Evolutionary conservation across 352 stramenopile species (phyloP).

Genomic region (Plasmopara viticola): DNA sequence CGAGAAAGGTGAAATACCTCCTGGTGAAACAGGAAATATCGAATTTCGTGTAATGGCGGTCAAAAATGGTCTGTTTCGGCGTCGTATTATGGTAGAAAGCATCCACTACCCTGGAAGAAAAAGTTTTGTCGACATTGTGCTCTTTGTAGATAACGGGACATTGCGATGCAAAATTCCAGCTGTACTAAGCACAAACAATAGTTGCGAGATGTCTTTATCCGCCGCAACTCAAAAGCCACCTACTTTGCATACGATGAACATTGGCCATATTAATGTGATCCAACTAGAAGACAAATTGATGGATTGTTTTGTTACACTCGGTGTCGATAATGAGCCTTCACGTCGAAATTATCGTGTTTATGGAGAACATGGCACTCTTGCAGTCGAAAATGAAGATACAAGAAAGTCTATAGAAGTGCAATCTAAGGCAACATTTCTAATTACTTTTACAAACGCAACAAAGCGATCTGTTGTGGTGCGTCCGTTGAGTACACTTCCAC

Average conservation of each 20-base stretch:
- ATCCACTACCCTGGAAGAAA: constrained; percentile 77
- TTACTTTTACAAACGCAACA: constrained; percentile 56
- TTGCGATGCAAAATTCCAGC: constrained; percentile 37
- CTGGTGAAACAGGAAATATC: constrained; percentile 48
- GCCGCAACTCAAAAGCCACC: constrained; percentile 3
- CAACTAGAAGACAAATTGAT: constrained; percentile 60
- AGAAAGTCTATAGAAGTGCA: not conserved
- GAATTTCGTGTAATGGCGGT: constrained; percentile 61
- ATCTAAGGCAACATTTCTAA: constrained; percentile 20
- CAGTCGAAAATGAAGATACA: constrained; percentile 6
- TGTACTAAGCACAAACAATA: not conserved
- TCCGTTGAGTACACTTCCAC: constrained; percentile 62
- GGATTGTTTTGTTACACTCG: constrained; percentile 18
- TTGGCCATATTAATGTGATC: constrained; percentile 68
- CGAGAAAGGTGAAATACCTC: constrained; percentile 64
- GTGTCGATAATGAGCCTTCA: constrained; percentile 27
- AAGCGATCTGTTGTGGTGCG: constrained; percentile 45
- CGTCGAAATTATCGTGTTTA: constrained; percentile 65
- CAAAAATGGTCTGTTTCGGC: constrained; percentile 69
- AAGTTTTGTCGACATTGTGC: constrained; percentile 63
- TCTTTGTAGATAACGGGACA: constrained; percentile 77
- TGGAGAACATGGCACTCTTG: constrained; percentile 24
- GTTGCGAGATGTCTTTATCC: not conserved
- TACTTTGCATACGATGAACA: constrained; percentile 28
- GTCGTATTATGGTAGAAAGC: constrained; percentile 80